phyloP scores from a whole-genome alignment of 2,329 filamentous ascomycete genomes.

The Zasmidium citrigriseum region DNA sequence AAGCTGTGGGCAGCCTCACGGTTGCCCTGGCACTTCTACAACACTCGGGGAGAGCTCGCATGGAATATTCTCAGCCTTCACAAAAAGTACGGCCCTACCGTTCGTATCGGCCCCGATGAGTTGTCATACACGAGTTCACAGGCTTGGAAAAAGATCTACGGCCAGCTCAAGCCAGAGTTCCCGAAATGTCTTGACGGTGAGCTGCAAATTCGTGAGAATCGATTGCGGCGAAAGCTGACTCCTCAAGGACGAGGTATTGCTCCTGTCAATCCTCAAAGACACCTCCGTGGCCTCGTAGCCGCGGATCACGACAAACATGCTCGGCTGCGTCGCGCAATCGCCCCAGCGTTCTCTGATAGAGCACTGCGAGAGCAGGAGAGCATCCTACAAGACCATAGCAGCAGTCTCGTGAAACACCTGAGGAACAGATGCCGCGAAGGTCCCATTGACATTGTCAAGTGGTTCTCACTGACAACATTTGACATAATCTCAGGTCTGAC shows the following conservation, averaged over 20 bases:
- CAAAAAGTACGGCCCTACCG: slow-evolving; percentile 30
- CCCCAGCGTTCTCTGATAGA: slow-evolving; percentile 40
- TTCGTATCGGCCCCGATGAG: slow-evolving; percentile 32
- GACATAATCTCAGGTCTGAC: slow-evolving; percentile 6
- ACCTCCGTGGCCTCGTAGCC: slow-evolving; percentile 10
- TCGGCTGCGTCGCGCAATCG: slow-evolving; percentile 35
- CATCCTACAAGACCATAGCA: slow-evolving; percentile 40
- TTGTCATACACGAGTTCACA: slow-evolving; percentile 39
- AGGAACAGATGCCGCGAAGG: slow-evolving; percentile 27
- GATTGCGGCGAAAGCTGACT: neutral
- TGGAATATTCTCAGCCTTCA: slow-evolving; percentile 30
- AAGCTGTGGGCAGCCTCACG: slow-evolving; percentile 22
- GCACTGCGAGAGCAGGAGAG: slow-evolving; percentile 39
- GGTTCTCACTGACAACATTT: slow-evolving; percentile 9
- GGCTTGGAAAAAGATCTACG: slow-evolving; percentile 47
- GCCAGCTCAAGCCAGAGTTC: slow-evolving; percentile 6
- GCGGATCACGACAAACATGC: slow-evolving; percentile 11
- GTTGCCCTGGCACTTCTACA: slow-evolving; percentile 14
- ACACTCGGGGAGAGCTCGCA: slow-evolving; percentile 4
- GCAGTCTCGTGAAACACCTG: slow-evolving; percentile 40
- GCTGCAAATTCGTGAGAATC: neutral
- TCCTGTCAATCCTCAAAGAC: slow-evolving; percentile 2
- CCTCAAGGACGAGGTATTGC: slow-evolving; percentile 6
- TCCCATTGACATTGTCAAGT: slow-evolving; percentile 4
- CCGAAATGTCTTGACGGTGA: slow-evolving; percentile 6